Percentiles rank a stretch among this genome's conserved stretches.
Conservation (phyloP, 108 stramenopile species). For the Seminavis robusta region DNA sequence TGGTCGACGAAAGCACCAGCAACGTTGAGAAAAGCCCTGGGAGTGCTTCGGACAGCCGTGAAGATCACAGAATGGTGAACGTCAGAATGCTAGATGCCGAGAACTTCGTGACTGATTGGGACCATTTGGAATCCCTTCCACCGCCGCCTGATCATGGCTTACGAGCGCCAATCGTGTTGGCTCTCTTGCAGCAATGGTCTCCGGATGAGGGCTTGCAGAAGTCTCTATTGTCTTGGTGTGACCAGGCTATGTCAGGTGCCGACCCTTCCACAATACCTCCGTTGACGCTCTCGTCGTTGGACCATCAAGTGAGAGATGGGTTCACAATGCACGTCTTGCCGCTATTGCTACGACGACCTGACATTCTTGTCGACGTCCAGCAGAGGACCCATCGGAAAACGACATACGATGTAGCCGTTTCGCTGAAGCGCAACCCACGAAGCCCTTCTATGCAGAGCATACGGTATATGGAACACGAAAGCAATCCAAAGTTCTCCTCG, state of each 20-base stretch:
- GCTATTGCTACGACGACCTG: conserved; percentile 62
- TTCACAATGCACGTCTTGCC: conserved; percentile 83
- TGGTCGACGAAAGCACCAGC: conserved; percentile 3
- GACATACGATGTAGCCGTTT: conserved; percentile 74
- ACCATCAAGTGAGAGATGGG: conserved; percentile 79
- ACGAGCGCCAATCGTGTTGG: conserved; percentile 69
- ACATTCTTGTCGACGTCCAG: conserved; percentile 72
- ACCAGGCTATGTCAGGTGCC: conserved; percentile 52
- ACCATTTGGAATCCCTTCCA: conserved; percentile 57
- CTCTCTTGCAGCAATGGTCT: conserved; percentile 72
- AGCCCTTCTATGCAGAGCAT: no score
- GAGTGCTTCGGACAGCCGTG: conserved; percentile 16
- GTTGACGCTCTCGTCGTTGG: conserved; percentile 69
- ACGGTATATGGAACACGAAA: no score
- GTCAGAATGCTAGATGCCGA: conserved; percentile 78
- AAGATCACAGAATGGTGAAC: conserved; percentile 56
- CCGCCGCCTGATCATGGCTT: conserved; percentile 84
- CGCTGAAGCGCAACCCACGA: conserved; percentile 33
- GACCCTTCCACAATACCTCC: conserved; percentile 56
- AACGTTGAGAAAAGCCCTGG: conserved; percentile 11
- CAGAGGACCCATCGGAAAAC: conserved; percentile 71
- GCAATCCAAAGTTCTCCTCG: no score
- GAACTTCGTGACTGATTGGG: conserved; percentile 83
- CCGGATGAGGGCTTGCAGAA: conserved; percentile 52
- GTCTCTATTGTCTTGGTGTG: conserved; percentile 71